Evolutionary conservation across 768 basidiomycete species (phyloP).

Genomic region (Xanthoconium purpureum): DNA sequence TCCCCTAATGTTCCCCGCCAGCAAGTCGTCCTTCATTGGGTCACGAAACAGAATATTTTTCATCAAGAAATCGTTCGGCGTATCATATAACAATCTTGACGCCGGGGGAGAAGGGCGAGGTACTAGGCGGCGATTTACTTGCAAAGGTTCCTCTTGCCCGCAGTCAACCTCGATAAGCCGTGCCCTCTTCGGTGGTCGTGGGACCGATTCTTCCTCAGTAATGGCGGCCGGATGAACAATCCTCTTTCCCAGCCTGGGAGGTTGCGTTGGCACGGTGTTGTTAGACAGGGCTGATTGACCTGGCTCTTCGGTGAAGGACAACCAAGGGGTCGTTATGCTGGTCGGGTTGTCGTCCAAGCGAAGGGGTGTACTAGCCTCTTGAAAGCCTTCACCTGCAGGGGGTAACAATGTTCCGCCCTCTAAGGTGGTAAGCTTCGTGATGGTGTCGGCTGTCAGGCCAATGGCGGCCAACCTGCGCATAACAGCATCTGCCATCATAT

Average conservation of each 20-base stretch:
- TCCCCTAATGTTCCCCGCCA: background rate
- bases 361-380: too few relatives aligned
- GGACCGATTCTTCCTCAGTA: background rate
- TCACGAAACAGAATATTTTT: background rate
- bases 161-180: background rate
- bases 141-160: background rate
- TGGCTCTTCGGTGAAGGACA: too few relatives aligned
- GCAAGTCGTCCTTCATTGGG: background rate
- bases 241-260: background rate
- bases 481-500: too few relatives aligned
- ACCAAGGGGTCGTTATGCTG: too few relatives aligned
- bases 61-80: background rate
- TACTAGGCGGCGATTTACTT: background rate
- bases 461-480: too few relatives aligned
- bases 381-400: too few relatives aligned
- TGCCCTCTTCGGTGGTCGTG: background rate
- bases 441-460: too few relatives aligned
- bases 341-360: too few relatives aligned
- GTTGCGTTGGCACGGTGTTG: background rate
- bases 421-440: too few relatives aligned
- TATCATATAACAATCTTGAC: background rate
- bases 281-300: too few relatives aligned
- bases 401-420: too few relatives aligned
- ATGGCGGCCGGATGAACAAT: background rate
- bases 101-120: background rate